These are phyloP conservation scores for Metrosideros polymorpha DNA, from an alignment of 441 rosid species.

Conservation along the genomic window DNA sequence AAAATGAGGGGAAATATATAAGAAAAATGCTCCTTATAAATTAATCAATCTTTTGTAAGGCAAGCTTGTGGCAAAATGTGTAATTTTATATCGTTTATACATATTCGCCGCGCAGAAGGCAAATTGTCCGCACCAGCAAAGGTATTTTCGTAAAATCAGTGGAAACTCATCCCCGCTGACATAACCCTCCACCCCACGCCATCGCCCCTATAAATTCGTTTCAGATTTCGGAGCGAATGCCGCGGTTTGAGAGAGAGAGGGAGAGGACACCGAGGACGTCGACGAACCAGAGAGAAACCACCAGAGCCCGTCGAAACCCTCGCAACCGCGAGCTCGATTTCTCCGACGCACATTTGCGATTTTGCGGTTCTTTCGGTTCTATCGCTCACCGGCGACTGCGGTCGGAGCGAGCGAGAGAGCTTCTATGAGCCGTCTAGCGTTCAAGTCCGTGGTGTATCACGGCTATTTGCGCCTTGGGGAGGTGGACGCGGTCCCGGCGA, in stretches of 20 bases:
- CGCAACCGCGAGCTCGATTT: background rate
- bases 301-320: background rate
- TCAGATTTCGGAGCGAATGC: background rate
- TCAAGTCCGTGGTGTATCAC: conserved; percentile 69
- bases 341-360: background rate
- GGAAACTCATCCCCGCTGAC: background rate
- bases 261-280: background rate
- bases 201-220: background rate
- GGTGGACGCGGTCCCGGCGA: conserved; percentile 49
- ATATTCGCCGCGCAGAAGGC: too few relatives aligned
- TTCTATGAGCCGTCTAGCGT: conserved; percentile 71
- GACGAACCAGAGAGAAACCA: background rate
- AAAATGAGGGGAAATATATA: background rate
- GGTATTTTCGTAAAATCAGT: background rate
- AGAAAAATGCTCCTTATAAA: background rate
- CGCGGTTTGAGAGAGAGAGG: background rate
- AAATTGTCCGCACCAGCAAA: background rate
- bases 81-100: too few relatives aligned
- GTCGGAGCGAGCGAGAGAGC: background rate
- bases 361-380: background rate
- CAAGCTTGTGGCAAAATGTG: too few relatives aligned
- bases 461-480: conserved; percentile 77
- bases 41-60: too few relatives aligned
- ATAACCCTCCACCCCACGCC: background rate
- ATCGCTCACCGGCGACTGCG: background rate